These are phyloP conservation scores for Fagopyrum tataricum DNA, from an alignment of 148 eudicot species.

Conservation along the genomic window DNA sequence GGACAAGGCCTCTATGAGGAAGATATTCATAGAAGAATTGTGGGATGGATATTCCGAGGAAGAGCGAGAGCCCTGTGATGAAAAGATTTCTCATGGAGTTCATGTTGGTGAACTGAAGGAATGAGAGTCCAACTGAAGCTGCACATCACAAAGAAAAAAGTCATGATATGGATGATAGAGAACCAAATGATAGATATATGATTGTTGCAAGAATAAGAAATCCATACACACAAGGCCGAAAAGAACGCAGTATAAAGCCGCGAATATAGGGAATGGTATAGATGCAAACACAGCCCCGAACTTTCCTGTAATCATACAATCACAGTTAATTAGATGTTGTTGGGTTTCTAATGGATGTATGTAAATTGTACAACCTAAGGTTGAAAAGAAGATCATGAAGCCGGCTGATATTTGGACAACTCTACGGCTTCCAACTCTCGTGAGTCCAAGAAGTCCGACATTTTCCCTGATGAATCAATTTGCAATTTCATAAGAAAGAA, in stretches of 20 bases:
- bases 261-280: conserved; percentile 11
- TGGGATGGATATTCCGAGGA: conserved; percentile 93
- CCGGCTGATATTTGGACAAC: conserved; percentile 98
- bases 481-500: not conserved
- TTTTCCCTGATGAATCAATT: conserved; percentile 49
- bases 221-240: conserved; percentile 7
- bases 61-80: conserved; percentile 87
- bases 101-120: conserved; percentile 98
- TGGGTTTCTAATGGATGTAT: not conserved
- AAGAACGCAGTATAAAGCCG: conserved; percentile 1
- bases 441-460: conserved; percentile 91
- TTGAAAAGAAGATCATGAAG: conserved; percentile 96
- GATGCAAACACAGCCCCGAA: conserved; percentile 23
- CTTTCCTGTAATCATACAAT: conserved; percentile 62
- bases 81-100: conserved; percentile 95
- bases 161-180: not conserved
- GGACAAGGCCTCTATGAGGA: conserved; percentile 69
- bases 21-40: conserved; percentile 69
- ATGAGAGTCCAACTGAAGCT: conserved; percentile 96
- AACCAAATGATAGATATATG: not conserved
- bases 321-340: not conserved
- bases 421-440: conserved; percentile 97
- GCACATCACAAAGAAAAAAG: not conserved
- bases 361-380: conserved; percentile 54
- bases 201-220: not conserved